These are phyloP conservation scores for Penicillium palitans DNA, from an alignment of 2,329 filamentous ascomycete genomes.

Conservation along the genomic window DNA sequence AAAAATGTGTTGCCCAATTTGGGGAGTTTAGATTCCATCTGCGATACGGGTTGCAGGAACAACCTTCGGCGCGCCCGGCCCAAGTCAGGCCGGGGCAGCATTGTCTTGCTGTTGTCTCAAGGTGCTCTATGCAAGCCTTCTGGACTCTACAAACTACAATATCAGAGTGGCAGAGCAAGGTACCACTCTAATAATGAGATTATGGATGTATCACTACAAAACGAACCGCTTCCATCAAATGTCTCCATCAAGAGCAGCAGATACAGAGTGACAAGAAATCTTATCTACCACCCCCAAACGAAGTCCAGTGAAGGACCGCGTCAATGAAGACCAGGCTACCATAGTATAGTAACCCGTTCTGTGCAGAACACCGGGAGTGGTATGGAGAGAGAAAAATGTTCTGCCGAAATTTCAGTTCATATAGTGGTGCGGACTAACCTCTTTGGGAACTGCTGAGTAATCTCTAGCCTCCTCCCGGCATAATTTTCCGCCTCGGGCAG, in stretches of 20 bases:
- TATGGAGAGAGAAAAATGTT: conserved; percentile 26
- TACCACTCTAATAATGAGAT: conserved; percentile 18
- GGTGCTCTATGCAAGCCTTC: not conserved
- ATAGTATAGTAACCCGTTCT: conserved; percentile 37
- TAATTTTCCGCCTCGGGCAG: not conserved
- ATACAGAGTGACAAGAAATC: conserved; percentile 69
- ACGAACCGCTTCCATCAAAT: conserved; percentile 78
- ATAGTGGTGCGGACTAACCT: conserved; percentile 18
- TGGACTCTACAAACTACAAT: conserved; percentile 10
- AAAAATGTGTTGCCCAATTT: not conserved
- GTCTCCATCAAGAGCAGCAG: conserved; percentile 75
- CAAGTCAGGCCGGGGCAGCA: not conserved
- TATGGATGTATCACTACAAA: conserved; percentile 68
- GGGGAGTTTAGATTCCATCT: not conserved
- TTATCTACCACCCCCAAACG: conserved; percentile 62
- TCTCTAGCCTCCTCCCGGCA: not conserved
- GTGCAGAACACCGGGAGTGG: conserved; percentile 46
- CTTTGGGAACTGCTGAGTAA: conserved; percentile 17
- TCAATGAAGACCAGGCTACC: conserved; percentile 32
- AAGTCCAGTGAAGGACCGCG: conserved; percentile 42
- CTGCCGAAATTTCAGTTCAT: conserved; percentile 8
- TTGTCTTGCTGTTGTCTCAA: not conserved
- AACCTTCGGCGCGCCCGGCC: conserved; percentile 5
- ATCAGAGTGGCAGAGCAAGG: conserved; percentile 7
- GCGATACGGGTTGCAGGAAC: conserved; percentile 1